Evolutionary conservation across 495 filamentous ascomycete species (phyloP), one percentile per base, ranked within the genome.

Genomic region (Glonium stellatum): DNA sequence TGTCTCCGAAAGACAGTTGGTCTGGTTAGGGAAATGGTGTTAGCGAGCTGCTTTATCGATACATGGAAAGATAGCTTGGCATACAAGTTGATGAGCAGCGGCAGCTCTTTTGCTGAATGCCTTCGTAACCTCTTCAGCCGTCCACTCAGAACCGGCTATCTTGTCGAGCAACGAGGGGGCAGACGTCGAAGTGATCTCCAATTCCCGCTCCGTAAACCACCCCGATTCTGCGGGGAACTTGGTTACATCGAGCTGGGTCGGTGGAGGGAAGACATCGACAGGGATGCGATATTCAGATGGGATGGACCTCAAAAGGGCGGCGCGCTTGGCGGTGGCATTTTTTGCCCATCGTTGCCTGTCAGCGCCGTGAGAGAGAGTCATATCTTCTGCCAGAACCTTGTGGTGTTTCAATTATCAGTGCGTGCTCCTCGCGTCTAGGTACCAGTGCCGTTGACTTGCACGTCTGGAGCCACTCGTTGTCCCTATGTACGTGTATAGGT

Each of bases 1-100:
- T n/a, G 85, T 85, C 68, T 88, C 65, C 12, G 50, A 51, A 11
- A 69, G 60, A 50, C 67, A 69, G 48, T 69, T 69, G n/a, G 64
- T 69, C 67, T 69, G 39, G n/a, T n/a, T n/a, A n/a, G 15, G 48
- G 44, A 55, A 12, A 54, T 25, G 13, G 5, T 22, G 18, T 31
- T 21, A 18, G 19, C 36, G 3, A 13, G 1, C 52, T 11, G 10
- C 10, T 58, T 15, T 39, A 5, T 37, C 18, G 18, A 23, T 25
- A 19, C 15, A n/a, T 41, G 10, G 23, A 15, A 37, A 35, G 21
- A 21, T 66, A 70, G 41, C 25, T 74, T 8, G 18, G 54, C 55
- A 46, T 59, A 67, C 67, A 19, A 69, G 42, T 56, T 67, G 67
- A 57, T 69, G 65, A 4, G 67, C 67, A 4, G 64, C 59, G 15